Conservation (phyloP, 1,139 yeast species). For the Pichia sp. region DNA sequence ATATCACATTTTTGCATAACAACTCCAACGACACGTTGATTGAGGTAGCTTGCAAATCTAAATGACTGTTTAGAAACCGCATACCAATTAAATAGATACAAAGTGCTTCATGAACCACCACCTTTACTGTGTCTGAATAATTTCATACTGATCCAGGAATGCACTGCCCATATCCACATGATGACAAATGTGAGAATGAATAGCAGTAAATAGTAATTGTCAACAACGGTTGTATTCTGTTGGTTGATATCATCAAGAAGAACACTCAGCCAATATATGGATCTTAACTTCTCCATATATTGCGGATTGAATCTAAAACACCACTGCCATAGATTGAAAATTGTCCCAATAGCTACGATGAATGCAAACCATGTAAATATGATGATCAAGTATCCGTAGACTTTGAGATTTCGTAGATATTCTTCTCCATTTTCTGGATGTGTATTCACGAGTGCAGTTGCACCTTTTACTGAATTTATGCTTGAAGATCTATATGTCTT, state of each 20-base stretch:
- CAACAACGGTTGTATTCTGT: constrained; percentile 20
- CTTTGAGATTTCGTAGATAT: constrained; percentile 16
- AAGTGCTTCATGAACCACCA: constrained; percentile 34
- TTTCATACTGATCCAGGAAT: constrained; percentile 78
- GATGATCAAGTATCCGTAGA: constrained; percentile 42
- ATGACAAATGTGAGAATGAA: constrained; percentile 57
- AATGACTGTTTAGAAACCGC: too few species aligned
- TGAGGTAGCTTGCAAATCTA: too few species aligned
- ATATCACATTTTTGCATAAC: too few species aligned
- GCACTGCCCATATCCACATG: constrained; percentile 74
- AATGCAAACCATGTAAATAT: constrained; percentile 42
- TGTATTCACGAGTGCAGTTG: not conserved
- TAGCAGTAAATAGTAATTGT: constrained; percentile 48
- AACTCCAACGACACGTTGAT: too few species aligned
- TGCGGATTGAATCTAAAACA: constrained; percentile 30
- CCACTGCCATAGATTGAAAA: constrained; percentile 46
- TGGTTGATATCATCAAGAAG: constrained; percentile 13
- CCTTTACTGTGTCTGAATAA: constrained; percentile 76
- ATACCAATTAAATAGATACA: too few species aligned
- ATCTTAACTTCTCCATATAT: not conserved
- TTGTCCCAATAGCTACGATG: constrained; percentile 41
- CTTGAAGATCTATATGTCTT: not conserved
- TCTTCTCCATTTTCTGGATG: not conserved
- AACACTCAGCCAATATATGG: constrained; percentile 5
- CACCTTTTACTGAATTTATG: not conserved